These are phyloP conservation scores for Mentha longifolia DNA, from an alignment of 257 asterid genomes.

Conservation along the genomic window DNA sequence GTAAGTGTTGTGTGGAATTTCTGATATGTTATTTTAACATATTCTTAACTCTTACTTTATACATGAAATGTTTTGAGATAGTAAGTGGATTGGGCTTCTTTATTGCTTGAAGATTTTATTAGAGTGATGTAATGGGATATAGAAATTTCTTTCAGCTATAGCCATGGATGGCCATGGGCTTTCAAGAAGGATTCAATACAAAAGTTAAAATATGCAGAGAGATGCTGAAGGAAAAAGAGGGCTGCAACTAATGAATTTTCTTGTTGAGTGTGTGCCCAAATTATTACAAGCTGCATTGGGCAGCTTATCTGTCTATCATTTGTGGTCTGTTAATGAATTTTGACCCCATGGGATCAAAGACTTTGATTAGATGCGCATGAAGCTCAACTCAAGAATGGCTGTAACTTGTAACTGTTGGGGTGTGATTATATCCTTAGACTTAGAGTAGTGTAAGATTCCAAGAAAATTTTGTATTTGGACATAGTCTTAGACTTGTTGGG, in stretches of 20 bases:
- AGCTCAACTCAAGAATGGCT: not conserved
- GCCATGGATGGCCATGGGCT: too few species aligned
- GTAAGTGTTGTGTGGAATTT: not conserved
- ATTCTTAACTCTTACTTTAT: not conserved
- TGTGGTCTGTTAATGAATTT: not conserved
- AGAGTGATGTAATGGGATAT: not conserved
- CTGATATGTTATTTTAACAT: slow-evolving; percentile 8
- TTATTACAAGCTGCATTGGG: not conserved
- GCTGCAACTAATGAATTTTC: not conserved
- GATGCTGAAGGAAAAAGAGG: not conserved
- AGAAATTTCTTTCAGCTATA: slow-evolving; percentile 7
- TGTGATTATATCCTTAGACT: not conserved
- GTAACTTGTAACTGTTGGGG: slow-evolving; percentile 7
- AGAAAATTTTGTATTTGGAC: not conserved
- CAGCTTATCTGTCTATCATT: not conserved
- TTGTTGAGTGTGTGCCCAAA: not conserved
- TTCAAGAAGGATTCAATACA: not conserved
- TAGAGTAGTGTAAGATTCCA: not conserved
- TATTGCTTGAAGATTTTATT: not conserved
- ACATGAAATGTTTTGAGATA: slow-evolving; percentile 4
- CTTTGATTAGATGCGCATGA: not conserved
- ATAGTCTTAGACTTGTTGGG: not conserved
- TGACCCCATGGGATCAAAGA: slow-evolving; percentile 6
- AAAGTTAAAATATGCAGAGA: not conserved
- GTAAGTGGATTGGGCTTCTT: slow-evolving; percentile 7